phyloP scores from a whole-genome alignment of 2,329 filamentous ascomycete species.

The Aphanocladium album region DNA sequence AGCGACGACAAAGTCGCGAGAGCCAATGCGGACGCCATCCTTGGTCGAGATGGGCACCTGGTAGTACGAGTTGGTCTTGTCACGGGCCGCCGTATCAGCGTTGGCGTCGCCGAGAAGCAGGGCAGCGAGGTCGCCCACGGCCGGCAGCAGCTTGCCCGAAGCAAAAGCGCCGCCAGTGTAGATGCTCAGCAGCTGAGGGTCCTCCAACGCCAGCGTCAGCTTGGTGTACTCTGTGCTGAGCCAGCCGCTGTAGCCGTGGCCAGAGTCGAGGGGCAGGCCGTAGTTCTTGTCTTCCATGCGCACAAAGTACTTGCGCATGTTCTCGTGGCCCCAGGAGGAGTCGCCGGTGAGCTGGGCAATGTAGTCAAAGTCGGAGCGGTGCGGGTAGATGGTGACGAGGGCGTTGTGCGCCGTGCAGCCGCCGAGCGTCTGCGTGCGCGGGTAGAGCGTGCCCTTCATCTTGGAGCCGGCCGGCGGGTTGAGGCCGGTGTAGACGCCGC shows the following conservation, averaged over 20 bases:
- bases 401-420: slow-evolving; percentile 55
- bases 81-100: slow-evolving; percentile 36
- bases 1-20: slow-evolving; percentile 49
- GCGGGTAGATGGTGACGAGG: slow-evolving; percentile 47
- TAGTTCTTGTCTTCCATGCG: slow-evolving; percentile 51
- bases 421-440: slow-evolving; percentile 50
- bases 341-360: slow-evolving; percentile 52
- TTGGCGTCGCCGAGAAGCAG: slow-evolving; percentile 47
- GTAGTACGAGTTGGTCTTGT: slow-evolving; percentile 42
- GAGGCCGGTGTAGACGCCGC: slow-evolving; percentile 47
- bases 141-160: slow-evolving; percentile 27
- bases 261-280: slow-evolving; percentile 33
- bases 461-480: slow-evolving; percentile 47
- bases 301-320: slow-evolving; percentile 54
- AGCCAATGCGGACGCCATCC: slow-evolving; percentile 43
- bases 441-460: slow-evolving; percentile 52
- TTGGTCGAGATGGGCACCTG: slow-evolving; percentile 52
- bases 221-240: slow-evolving; percentile 46
- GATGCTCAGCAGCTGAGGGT: slow-evolving; percentile 49
- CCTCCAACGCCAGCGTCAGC: slow-evolving; percentile 44
- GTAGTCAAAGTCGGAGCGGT: slow-evolving; percentile 48
- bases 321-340: slow-evolving; percentile 46
- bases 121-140: slow-evolving; percentile 32
- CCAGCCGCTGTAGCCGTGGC: slow-evolving; percentile 57
- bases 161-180: slow-evolving; percentile 46